phyloP scores from a whole-genome alignment of 2,329 filamentous ascomycete genomes.

The Apiospora koreana region DNA sequence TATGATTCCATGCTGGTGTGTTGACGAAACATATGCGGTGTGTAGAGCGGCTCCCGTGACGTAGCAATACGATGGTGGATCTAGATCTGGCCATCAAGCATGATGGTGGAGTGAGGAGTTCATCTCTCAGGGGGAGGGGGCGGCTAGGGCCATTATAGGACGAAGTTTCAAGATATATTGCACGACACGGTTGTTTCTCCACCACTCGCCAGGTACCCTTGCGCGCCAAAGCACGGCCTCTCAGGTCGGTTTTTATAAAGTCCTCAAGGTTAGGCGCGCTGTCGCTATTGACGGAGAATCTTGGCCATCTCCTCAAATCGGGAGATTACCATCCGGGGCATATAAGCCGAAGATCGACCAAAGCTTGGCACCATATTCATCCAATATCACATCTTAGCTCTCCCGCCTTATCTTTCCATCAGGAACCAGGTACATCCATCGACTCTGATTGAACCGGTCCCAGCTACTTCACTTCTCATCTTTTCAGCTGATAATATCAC shows the following conservation, averaged over 20 bases:
- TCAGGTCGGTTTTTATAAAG: background rate
- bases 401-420: background rate
- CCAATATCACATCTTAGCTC: background rate
- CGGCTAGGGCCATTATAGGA: background rate
- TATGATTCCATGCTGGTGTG: background rate
- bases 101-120: background rate
- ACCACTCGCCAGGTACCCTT: background rate
- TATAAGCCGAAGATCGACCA: background rate
- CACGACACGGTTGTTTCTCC: background rate
- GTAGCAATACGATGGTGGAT: background rate
- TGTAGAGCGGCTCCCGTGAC: background rate
- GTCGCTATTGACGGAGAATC: background rate
- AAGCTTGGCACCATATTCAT: background rate
- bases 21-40: background rate
- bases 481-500: background rate
- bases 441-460: background rate
- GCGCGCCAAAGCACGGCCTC: background rate
- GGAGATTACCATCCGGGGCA: constrained; percentile 1
- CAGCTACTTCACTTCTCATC: background rate
- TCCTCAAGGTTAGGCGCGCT: background rate
- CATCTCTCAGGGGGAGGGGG: background rate
- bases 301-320: background rate
- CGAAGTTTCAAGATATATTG: background rate
- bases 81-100: background rate
- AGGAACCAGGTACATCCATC: background rate